These are phyloP conservation scores for Ambrosia artemisiifolia DNA, from an alignment of 129 eudicot genomes.

Conservation along the genomic window DNA sequence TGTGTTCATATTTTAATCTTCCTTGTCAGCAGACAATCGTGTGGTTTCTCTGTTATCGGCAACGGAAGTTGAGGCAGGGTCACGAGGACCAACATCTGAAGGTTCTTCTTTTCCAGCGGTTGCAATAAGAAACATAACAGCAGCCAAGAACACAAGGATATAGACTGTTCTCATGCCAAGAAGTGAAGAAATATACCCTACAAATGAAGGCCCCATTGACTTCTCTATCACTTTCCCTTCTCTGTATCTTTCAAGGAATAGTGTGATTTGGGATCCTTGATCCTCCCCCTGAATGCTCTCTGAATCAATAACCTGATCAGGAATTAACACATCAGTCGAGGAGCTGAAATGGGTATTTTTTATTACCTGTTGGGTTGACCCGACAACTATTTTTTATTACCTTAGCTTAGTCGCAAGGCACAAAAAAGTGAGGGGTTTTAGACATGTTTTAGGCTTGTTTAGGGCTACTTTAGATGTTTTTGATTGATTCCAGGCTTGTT, in stretches of 20 bases:
- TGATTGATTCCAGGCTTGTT: too few species aligned
- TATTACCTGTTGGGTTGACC: too few species aligned
- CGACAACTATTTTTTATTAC: too few species aligned
- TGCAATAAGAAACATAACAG: conserved; percentile 48
- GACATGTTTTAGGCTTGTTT: too few species aligned
- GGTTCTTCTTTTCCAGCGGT: conserved; percentile 58
- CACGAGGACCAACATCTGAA: conserved; percentile 45
- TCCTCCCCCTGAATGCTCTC: conserved; percentile 67
- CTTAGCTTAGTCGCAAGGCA: too few species aligned
- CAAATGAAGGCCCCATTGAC: conserved; percentile 57
- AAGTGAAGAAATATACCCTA: conserved; percentile 58
- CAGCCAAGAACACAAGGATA: conserved; percentile 52
- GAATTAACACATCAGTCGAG: background rate
- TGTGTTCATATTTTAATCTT: conserved; percentile 38
- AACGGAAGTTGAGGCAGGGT: conserved; percentile 29
- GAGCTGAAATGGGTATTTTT: too few species aligned
- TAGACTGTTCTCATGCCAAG: conserved; percentile 52
- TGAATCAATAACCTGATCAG: conserved; percentile 68
- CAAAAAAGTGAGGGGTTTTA: too few species aligned
- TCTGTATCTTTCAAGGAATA: conserved; percentile 69
- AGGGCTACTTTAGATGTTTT: too few species aligned
- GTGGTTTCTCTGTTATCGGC: conserved; percentile 25
- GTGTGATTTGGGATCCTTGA: conserved; percentile 68
- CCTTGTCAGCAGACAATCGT: conserved; percentile 28
- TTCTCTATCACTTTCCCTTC: conserved; percentile 71